Evolutionary conservation across 1,284 basidiomycete species (phyloP), one percentile per base, ranked within the genome.

Genomic region (Coniferiporia weirii): DNA sequence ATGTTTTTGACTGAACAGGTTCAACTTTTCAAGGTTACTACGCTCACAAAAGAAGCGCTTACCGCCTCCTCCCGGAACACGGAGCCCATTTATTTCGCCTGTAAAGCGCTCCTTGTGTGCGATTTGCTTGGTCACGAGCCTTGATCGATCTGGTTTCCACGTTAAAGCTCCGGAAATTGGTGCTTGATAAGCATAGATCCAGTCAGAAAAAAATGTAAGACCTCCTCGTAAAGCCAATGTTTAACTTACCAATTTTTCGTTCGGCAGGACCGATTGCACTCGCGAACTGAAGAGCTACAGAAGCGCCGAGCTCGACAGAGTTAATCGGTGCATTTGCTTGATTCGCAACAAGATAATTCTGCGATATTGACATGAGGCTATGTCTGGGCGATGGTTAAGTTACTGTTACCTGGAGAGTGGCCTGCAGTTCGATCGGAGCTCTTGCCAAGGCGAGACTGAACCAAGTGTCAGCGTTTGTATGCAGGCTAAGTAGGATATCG

Each of bases 371-470:
- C 12, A 35, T 20, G 35, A 35, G 40, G 20, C n/a, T 45, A 38
- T 44, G 34, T 13, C 17, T 20, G 48, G 12, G 35, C 20, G 15
- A 17, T 38, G 20, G 45, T n/a, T 32, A n/a, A 35, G 46, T 19
- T 38, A 13, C 8, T 38, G n/a, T 46, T 67, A 89, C 90, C 82
- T 96, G 92, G 52, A 99, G 76, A 1, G 93, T 94, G 0, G 93
- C 90, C 66, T 96, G 93, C 57, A 98, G 76, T 73, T 98, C 95
- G 66, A 95, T 83, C 0, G 96, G 97, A 7, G 95, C 93, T 19
- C 93, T 83, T 9, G 84, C 84, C 53, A 98, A 77, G 2, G 93
- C 92, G 40, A 93, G 75, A 57, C 89, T 85, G 57, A 99, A 87
- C 92, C 95, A 98, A 34, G 71, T 79, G 61, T 83, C 84, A 6